Percentiles rank a stretch among this genome's conserved stretches.
These are phyloP conservation scores for Russula abietina DNA, from an alignment of 768 basidiomycete genomes.

Conservation along the genomic window DNA sequence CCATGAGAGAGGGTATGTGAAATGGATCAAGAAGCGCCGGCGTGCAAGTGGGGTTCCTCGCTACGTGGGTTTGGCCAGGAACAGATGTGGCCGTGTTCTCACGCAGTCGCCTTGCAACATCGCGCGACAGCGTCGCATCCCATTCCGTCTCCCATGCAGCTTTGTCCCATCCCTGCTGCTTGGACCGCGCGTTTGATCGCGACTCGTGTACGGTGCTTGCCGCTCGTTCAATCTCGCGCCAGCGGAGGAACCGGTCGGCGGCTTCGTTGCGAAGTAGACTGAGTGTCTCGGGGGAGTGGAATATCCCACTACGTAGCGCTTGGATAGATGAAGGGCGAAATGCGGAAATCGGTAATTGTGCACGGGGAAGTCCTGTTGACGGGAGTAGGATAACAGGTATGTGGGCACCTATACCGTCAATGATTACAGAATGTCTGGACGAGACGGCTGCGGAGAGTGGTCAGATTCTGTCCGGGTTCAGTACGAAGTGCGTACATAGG, in stretches of 20 bases:
- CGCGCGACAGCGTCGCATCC: constrained; percentile 52
- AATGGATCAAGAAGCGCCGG: constrained; percentile 52
- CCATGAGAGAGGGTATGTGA: constrained; percentile 56
- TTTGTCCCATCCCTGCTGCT: constrained; percentile 45
- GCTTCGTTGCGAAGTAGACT: constrained; percentile 55
- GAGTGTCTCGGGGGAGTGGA: constrained; percentile 59
- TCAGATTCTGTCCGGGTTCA: neutral
- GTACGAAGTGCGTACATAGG: constrained; percentile 29
- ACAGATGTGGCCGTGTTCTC: constrained; percentile 30
- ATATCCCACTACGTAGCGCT: constrained; percentile 53
- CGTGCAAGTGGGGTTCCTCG: constrained; percentile 27
- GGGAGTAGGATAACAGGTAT: constrained; percentile 56
- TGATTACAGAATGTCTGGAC: constrained; percentile 28
- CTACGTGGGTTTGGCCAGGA: neutral
- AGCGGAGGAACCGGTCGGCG: constrained; percentile 61
- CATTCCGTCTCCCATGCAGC: constrained; percentile 63
- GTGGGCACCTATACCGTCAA: constrained; percentile 45
- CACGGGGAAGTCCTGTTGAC: constrained; percentile 5
- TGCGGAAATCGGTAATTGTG: constrained; percentile 37
- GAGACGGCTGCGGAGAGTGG: constrained; percentile 1
- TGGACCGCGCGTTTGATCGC: constrained; percentile 17
- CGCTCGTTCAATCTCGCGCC: constrained; percentile 63
- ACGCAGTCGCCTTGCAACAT: constrained; percentile 49
- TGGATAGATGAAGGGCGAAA: constrained; percentile 49
- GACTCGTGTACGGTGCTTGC: constrained; percentile 40